Evolutionary conservation across 179 eudicot genomes (phyloP).

Genomic region (Silene noctiflora): DNA sequence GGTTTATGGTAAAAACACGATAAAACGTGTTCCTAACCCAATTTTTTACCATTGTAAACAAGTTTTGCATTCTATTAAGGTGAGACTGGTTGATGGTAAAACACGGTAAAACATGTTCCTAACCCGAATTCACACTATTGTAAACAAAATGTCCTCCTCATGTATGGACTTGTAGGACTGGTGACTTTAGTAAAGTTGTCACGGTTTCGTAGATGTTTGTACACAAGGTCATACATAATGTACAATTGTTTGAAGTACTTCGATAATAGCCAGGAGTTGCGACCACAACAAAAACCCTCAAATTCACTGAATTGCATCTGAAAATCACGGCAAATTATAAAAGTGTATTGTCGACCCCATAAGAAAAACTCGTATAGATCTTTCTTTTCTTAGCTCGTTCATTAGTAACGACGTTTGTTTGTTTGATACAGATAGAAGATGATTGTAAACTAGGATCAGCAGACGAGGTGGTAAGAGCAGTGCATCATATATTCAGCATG

Average conservation of each 20-base stretch:
- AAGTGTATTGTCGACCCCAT: too few relatives aligned
- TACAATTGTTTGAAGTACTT: neutral
- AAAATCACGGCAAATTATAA: too few relatives aligned
- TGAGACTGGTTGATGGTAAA: too few relatives aligned
- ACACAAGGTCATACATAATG: neutral
- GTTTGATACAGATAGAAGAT: constrained; percentile 43
- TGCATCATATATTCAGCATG: constrained; percentile 44
- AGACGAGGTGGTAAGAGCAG: constrained; percentile 42
- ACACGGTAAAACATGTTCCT: too few relatives aligned
- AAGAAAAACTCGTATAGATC: too few relatives aligned
- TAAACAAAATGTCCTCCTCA: neutral
- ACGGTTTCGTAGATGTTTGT: neutral
- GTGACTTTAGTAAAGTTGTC: neutral
- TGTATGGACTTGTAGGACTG: constrained; percentile 1
- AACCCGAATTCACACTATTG: too few relatives aligned
- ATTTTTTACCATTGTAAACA: neutral
- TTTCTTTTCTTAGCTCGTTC: neutral
- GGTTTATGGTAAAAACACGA: neutral
- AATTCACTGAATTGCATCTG: too few relatives aligned
- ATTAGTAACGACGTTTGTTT: neutral
- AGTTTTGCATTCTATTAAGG: neutral
- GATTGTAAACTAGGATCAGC: constrained; percentile 44
- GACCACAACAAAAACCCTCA: too few relatives aligned
- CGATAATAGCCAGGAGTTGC: too few relatives aligned
- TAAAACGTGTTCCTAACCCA: neutral